These are phyloP conservation scores for Diaporthe australafricana DNA, from an alignment of 2,329 filamentous ascomycete genomes.

Conservation along the genomic window DNA sequence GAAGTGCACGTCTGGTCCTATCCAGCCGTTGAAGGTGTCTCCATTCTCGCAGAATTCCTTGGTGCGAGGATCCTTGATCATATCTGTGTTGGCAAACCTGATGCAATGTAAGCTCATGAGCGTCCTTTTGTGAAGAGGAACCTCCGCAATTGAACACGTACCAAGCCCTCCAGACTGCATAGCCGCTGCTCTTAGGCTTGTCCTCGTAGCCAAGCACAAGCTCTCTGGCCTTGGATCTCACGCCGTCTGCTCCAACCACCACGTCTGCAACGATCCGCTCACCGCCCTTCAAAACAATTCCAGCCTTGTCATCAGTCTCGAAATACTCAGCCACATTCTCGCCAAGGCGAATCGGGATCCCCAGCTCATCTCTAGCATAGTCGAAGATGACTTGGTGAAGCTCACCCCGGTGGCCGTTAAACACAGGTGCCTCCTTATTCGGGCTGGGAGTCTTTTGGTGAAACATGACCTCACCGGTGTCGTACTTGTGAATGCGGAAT, in stretches of 20 bases:
- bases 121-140: background rate
- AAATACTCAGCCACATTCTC: conserved; percentile 64
- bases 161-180: conserved; percentile 66
- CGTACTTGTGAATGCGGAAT: conserved; percentile 72
- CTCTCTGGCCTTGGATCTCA: conserved; percentile 63
- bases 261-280: conserved; percentile 60
- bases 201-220: conserved; percentile 63
- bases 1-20: conserved; percentile 68
- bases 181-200: conserved; percentile 62
- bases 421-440: conserved; percentile 61
- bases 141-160: conserved; percentile 43
- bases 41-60: conserved; percentile 66
- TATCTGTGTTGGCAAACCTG: conserved; percentile 61
- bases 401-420: conserved; percentile 72
- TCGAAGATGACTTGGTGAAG: conserved; percentile 70
- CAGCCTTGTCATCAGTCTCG: conserved; percentile 62
- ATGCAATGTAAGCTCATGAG: background rate
- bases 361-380: conserved; percentile 64
- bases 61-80: conserved; percentile 63
- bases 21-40: conserved; percentile 70
- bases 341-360: conserved; percentile 66
- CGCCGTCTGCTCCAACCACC: conserved; percentile 66
- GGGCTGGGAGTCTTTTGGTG: conserved; percentile 62
- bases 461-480: conserved; percentile 68
- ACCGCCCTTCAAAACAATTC: conserved; percentile 62